These are phyloP conservation scores for Pichia sp. DNA, from an alignment of 1,139 yeast species.

Conservation along the genomic window DNA sequence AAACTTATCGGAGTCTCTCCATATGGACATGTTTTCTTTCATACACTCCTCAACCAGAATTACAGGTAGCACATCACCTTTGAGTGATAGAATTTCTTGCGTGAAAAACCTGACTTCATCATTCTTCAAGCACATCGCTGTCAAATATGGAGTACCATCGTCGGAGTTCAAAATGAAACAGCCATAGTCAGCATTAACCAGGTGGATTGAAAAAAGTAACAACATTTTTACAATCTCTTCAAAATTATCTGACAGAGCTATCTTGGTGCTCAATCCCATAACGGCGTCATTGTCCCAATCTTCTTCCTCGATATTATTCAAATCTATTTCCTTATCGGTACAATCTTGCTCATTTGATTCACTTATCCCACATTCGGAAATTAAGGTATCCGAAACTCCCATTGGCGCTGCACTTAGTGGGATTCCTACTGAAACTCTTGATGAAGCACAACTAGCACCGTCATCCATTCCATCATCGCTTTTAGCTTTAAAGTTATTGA, in stretches of 20 bases:
- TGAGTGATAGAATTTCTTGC: slow-evolving; percentile 40
- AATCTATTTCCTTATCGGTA: neutral
- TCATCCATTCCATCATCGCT: neutral
- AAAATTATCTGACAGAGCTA: slow-evolving; percentile 44
- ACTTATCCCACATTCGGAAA: neutral
- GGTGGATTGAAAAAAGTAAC: slow-evolving; percentile 39
- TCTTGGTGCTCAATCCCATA: slow-evolving; percentile 44
- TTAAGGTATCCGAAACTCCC: neutral
- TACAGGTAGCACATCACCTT: slow-evolving; percentile 45
- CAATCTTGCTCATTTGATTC: neutral
- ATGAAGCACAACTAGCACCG: neutral
- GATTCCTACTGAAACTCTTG: neutral
- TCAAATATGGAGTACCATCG: slow-evolving; percentile 38
- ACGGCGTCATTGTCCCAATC: slow-evolving; percentile 29
- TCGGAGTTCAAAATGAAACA: slow-evolving; percentile 35
- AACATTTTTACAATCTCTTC: slow-evolving; percentile 39
- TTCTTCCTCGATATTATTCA: slow-evolving; percentile 6
- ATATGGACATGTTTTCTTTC: slow-evolving; percentile 38
- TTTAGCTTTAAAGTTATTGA: neutral
- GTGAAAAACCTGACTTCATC: slow-evolving; percentile 35
- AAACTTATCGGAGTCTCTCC: slow-evolving; percentile 38
- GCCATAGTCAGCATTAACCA: slow-evolving; percentile 23
- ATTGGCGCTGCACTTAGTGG: neutral
- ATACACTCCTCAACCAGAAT: slow-evolving; percentile 40
- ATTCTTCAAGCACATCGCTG: slow-evolving; percentile 42